A percentile compares a stretch with the other conserved stretches of the same genome.
phyloP scores from a whole-genome alignment of 106 monocot species.

The Iris macrosiphon region DNA sequence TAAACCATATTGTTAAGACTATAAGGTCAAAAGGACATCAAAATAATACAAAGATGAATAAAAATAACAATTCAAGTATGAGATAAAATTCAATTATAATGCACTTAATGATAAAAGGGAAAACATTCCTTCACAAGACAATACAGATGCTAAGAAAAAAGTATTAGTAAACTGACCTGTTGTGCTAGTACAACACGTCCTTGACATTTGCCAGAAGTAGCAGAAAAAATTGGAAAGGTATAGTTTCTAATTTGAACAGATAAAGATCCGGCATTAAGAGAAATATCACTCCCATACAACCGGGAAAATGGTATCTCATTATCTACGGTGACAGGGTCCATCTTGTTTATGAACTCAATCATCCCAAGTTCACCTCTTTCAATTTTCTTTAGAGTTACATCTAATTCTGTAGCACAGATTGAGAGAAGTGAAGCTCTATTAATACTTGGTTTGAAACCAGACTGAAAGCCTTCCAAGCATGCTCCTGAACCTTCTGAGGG shows the following conservation, averaged over 20 bases:
- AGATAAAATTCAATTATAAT: no score
- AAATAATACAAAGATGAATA: no score
- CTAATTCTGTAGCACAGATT: constrained; percentile 67
- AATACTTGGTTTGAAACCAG: constrained; percentile 67
- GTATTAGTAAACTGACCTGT: no score
- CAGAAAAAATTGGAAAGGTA: constrained; percentile 74
- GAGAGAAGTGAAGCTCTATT: constrained; percentile 63
- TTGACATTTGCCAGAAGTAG: constrained; percentile 59
- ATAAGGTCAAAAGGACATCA: no score
- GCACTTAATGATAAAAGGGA: no score
- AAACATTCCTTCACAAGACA: no score
- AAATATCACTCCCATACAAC: constrained; percentile 72
- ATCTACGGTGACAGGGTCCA: constrained; percentile 50
- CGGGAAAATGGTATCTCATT: constrained; percentile 78
- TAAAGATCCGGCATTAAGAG: constrained; percentile 49
- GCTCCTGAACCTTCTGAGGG: constrained; percentile 61
- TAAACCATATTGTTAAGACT: no score
- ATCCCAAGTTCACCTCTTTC: constrained; percentile 68
- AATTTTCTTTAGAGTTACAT: constrained; percentile 59
- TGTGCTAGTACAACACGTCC: constrained; percentile 79
- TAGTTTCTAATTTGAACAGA: constrained; percentile 64
- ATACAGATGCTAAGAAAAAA: no score
- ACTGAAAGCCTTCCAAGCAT: constrained; percentile 60
- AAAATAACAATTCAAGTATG: no score
- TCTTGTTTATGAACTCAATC: constrained; percentile 70